Evolutionary conservation across 352 stramenopile genomes (phyloP), one percentile per base, ranked within the genome.

Genomic region (Pythium dissotocum): DNA sequence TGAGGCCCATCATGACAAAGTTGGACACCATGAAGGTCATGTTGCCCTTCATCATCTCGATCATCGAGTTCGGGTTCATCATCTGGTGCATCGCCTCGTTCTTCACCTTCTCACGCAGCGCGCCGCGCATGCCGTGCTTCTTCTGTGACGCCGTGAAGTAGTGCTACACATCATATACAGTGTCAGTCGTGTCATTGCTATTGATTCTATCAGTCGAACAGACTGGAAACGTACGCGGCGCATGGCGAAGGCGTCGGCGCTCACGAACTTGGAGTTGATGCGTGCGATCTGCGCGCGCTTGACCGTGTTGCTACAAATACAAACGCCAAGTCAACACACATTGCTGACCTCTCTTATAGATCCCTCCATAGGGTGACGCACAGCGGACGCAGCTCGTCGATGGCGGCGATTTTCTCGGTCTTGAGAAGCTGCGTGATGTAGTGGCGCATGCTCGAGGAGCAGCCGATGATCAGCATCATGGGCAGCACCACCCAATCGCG

Each of bases 1-100:
- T 98, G 63, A 98, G 96, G 32, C 97, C 95, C 97, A 99, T 99
- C 97, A 99, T 99, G 71, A 99, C 95, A 80, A 99, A 99, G 79
- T 99, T 99, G 71, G 98, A 98, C 21, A 98, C 90, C 93, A 99
- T 98, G 66, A 98, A 99, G 14, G 93, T 97, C 90, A 99, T 98
- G 76, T 99, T 98, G 65, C 97, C 96, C 82, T 99, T 99, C 93
- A 99, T 98, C 85, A 97, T 97, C 73, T 98, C 95, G 66, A 99
- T 94, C 96, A 99, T 99, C 57, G 84, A 91, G 72, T 97, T 94
- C 36, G 97, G 95, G 75, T 98, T 98, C 79, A 97, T 91, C 87
- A 98, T 98, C 75, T 98, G 92, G 77, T 97, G 96, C 80, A 91
- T 95, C 28, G 83, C 83, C 60, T 94, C 86, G 73, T 85, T 96